Evolutionary conservation across 805 yeast genomes (phyloP), one percentile per base, ranked within the genome.

Genomic region (Ogataea ramenticola): DNA sequence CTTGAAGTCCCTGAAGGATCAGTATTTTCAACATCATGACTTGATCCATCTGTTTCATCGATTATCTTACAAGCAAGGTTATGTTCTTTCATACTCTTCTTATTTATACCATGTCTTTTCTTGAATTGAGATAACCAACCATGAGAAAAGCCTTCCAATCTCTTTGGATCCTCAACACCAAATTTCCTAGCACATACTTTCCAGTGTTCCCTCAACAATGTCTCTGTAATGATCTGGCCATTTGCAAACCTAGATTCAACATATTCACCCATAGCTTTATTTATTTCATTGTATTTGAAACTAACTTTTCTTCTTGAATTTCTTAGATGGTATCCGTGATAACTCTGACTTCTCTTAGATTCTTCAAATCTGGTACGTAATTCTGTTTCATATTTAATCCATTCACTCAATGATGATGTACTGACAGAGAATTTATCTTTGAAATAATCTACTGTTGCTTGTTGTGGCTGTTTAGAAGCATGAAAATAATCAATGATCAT

Each of bases 61-160:
- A 19, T 21, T 9, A 29, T 17, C 5, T 30, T 37, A 17, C 30
- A 41, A 12, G 29, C 40, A 2, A 16, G 5, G 20, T 32, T 35
- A 14, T 34, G 30, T 3, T 44, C 45, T 11, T 43, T 39, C 50
- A 47, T 45, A 10, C 45, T 40, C 31, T 44, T 49, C 21, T 26
- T 32, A 22, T 37, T 37, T 19, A 49, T 41, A 2, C 64, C 80
- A 52, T 78, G 81, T 41, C 82, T 60, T 49, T 74, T 77, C 56
- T 79, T 79, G 58, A 79, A 79, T 52, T 75, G 80, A 12, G 75
- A 65, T 36, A 79, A 58, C 84, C 84, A 79, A 9, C 85, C 85
- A 55, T 78, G 82, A 49, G 79, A 72, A 49, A 77, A 79, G 15
- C 71, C 67, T 24, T 67, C 69, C 44, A 74, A 56, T 43, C 85